phyloP scores from a whole-genome alignment of 2,329 filamentous ascomycete species.

The Didymella pomorum region DNA sequence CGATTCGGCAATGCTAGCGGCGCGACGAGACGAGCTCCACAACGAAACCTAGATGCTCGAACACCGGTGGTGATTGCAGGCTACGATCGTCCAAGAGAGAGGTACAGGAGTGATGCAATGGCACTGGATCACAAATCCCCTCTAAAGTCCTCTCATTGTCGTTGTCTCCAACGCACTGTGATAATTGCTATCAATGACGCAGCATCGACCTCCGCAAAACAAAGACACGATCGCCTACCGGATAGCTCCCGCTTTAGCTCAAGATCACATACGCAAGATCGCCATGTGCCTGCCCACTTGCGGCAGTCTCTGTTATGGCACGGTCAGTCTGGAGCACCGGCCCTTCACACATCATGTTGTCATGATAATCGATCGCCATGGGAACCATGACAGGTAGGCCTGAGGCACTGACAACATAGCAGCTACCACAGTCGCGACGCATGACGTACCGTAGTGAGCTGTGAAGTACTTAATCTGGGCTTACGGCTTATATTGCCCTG shows the following conservation, averaged over 20 bases:
- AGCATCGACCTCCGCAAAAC: slow-evolving; percentile 2
- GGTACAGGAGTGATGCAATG: background rate
- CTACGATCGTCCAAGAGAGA: background rate
- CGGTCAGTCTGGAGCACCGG: slow-evolving; percentile 14
- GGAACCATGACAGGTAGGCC: slow-evolving; percentile 7
- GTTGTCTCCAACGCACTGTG: background rate
- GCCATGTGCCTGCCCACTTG: slow-evolving; percentile 22
- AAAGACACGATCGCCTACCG: slow-evolving; percentile 5
- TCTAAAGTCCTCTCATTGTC: background rate
- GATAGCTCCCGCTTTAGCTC: slow-evolving; percentile 28
- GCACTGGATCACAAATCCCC: background rate
- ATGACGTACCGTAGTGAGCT: slow-evolving; percentile 24
- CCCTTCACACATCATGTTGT: slow-evolving; percentile 31
- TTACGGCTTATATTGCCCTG: background rate
- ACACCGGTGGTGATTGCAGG: background rate
- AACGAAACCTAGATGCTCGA: background rate
- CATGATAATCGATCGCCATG: slow-evolving; percentile 24
- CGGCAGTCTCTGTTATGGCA: slow-evolving; percentile 14
- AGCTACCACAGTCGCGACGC: background rate
- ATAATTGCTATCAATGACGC: slow-evolving; percentile 8
- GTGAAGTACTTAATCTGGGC: slow-evolving; percentile 22
- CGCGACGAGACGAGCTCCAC: slow-evolving; percentile 1
- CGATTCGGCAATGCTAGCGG: slow-evolving; percentile 1
- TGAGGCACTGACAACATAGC: slow-evolving; percentile 8
- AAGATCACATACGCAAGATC: slow-evolving; percentile 22